These are phyloP conservation scores for Podospora comata DNA, from an alignment of 495 filamentous ascomycete species.

Conservation along the genomic window DNA sequence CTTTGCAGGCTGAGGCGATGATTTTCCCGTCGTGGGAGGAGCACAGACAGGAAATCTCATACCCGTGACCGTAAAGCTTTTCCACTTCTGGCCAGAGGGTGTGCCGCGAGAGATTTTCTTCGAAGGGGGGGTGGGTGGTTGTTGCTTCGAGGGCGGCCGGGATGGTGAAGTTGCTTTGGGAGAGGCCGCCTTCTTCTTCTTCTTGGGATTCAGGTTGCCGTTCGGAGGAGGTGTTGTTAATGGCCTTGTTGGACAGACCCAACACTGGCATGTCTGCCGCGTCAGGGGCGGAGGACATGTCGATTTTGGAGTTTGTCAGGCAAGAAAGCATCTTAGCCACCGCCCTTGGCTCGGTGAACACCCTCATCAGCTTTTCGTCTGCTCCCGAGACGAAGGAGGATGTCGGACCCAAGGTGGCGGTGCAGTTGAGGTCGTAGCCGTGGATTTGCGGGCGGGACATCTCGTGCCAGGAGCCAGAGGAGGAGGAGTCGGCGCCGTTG, in stretches of 20 bases:
- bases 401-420: constrained; percentile 64
- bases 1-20: constrained; percentile 91
- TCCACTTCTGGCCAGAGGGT: constrained; percentile 95
- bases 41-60: constrained; percentile 92
- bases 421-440: constrained; percentile 95
- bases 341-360: constrained; percentile 86
- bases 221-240: constrained; percentile 53
- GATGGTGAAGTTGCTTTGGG: constrained; percentile 37
- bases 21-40: constrained; percentile 67
- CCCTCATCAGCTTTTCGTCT: constrained; percentile 93
- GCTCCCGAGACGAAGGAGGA: constrained; percentile 88
- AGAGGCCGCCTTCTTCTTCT: constrained; percentile 25
- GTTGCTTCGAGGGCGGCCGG: constrained; percentile 47
- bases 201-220: constrained; percentile 23
- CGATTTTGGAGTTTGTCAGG: constrained; percentile 57
- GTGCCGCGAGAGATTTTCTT: constrained; percentile 84
- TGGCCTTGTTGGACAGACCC: constrained; percentile 93
- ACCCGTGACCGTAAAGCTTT: constrained; percentile 98
- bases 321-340: constrained; percentile 69
- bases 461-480: constrained; percentile 76
- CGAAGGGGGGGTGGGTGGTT: constrained; percentile 70
- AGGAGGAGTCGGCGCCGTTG: constrained; percentile 22
- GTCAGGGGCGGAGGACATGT: constrained; percentile 61
- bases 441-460: constrained; percentile 95
- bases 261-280: constrained; percentile 91